Evolutionary conservation across 2,329 filamentous ascomycete genomes (phyloP).

Genomic region (Alternaria arborescens): DNA sequence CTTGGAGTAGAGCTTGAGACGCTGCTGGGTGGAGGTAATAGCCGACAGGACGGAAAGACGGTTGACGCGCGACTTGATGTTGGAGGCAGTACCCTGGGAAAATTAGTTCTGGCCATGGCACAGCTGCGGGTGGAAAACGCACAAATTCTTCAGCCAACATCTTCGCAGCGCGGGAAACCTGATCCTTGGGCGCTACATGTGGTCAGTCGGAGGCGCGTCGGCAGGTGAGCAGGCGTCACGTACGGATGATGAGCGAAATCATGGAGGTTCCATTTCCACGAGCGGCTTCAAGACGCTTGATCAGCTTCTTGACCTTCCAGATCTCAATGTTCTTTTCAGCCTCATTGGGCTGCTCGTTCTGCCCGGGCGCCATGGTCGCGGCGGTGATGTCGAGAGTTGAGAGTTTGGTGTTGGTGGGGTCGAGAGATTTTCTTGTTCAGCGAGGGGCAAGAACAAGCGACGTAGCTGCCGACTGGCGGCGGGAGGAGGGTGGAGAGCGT

Average conservation of each 20-base stretch:
- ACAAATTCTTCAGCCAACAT: conserved; percentile 99
- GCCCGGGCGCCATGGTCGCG: conserved; percentile 47
- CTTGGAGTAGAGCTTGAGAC: conserved; percentile 98
- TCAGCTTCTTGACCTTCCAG: conserved; percentile 99
- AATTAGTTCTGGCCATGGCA: background rate
- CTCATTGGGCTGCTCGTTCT: conserved; percentile 74
- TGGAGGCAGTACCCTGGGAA: conserved; percentile 82
- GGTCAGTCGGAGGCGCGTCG: conserved; percentile 29
- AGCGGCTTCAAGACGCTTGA: conserved; percentile 96
- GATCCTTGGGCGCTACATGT: conserved; percentile 87
- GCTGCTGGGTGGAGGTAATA: conserved; percentile 98
- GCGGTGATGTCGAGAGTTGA: conserved; percentile 24
- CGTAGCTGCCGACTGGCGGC: conserved; percentile 28
- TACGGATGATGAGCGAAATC: conserved; percentile 99
- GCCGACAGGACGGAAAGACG: conserved; percentile 96
- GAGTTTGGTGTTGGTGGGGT: conserved; percentile 26
- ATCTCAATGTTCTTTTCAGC: conserved; percentile 96
- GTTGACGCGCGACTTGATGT: conserved; percentile 99
- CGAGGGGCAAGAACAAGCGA: conserved; percentile 27
- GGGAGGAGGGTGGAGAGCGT: conserved; percentile 16
- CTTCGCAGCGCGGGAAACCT: conserved; percentile 94
- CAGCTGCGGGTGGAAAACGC: background rate
- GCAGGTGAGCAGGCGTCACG: conserved; percentile 48
- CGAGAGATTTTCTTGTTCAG: conserved; percentile 26
- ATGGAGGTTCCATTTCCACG: conserved; percentile 99